phyloP scores from a whole-genome alignment of 176 grass and related monocot genomes.

The Oryza australiensis region DNA sequence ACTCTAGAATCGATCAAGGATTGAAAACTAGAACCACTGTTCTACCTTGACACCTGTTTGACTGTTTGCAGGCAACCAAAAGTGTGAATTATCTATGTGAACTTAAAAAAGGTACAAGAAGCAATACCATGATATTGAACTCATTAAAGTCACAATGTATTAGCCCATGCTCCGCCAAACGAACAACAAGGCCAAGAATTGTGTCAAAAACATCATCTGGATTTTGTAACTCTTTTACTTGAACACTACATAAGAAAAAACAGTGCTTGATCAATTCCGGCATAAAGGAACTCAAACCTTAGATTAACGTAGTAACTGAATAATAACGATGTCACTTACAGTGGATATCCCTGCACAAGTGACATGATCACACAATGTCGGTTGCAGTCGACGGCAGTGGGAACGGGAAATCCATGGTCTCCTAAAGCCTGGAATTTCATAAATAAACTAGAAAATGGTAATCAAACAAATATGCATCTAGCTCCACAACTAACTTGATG shows the following conservation, averaged over 20 bases:
- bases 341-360: slow-evolving; percentile 87
- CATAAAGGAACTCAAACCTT: not conserved
- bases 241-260: slow-evolving; percentile 62
- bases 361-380: slow-evolving; percentile 96
- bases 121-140: slow-evolving; percentile 93
- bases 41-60: not conserved
- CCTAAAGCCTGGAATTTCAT: slow-evolving; percentile 66
- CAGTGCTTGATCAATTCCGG: not conserved
- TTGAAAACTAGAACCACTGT: not conserved
- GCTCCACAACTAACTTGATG: not conserved
- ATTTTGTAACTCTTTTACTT: slow-evolving; percentile 77
- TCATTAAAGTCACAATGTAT: slow-evolving; percentile 99
- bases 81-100: not conserved
- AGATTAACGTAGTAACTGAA: slow-evolving; percentile 14
- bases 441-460: not conserved
- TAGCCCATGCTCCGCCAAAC: slow-evolving; percentile 92
- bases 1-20: not conserved
- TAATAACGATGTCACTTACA: slow-evolving; percentile 46
- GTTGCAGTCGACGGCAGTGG: slow-evolving; percentile 84
- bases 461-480: not conserved
- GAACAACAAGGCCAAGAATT: slow-evolving; percentile 80
- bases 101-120: not conserved
- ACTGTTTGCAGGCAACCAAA: not conserved
- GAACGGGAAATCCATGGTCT: slow-evolving; percentile 86
- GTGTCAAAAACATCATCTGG: slow-evolving; percentile 85